Base-by-base conservation (phyloP, 495 filamentous ascomycete genomes). In the Hypoxylon subgilvum region DNA sequence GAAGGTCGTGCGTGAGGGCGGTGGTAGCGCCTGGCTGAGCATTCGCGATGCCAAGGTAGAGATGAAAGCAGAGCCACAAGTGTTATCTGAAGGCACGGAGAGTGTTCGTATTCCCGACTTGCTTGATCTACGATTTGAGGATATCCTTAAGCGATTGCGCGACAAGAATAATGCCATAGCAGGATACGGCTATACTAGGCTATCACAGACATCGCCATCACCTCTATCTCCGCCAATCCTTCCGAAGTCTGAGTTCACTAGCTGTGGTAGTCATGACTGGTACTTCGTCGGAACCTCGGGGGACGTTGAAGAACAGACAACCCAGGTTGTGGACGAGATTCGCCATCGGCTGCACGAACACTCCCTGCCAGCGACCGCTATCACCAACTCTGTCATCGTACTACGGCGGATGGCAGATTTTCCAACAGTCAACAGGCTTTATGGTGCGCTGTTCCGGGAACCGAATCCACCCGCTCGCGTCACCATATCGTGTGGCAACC, bases 401-500 rank as follows among this genome's bases (percentile, higher is more conserved):
- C 83, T 98, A 36, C 85, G 87, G 32, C 81, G 79, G 18, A 96
- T 97, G 87, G 63, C 81, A 22, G 85, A 89, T 69, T 98, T 97
- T 69, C 69, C 82, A 0, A 49, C 69, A 7, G 74, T 96, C 57
- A 98, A 97, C 73, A 69, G 71, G 47, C 68, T 86, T 57, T 98
- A 98, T 74, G 82, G 82, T 17, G 70, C 77, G 1, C 76, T 85
- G 21, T 90, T 96, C 69, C 70, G 77, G 14, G 76, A 82, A 8
- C 89, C 92, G 0, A 93, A 91, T 52, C 94, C 94, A 0, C 91
- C 94, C 0, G 84, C 92, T 0, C 76, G 94, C 52, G 89, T 91
- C 17, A 93, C 90, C 12, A 80, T 99, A 36, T 87, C 90, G 0
- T 89, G 86, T 54, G 91, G 91, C 18, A 71, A 79, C 51, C 25